Conservation (phyloP, 805 yeast species). For the Candida sonorensis region DNA sequence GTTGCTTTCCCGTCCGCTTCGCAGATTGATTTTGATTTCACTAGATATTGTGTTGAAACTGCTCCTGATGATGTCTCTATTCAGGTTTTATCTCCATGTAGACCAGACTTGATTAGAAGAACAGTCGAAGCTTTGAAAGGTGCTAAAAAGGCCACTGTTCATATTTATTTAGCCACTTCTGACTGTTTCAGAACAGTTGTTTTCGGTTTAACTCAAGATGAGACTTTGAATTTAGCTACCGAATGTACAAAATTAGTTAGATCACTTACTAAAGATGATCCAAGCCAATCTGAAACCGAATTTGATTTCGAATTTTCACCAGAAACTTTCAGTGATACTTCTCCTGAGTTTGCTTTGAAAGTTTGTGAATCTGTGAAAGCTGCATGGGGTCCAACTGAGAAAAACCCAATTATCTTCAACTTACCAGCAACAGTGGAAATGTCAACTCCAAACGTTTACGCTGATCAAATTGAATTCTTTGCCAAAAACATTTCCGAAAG, state of each 20-base stretch:
- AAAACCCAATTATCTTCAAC: conserved; percentile 69
- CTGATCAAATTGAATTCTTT: conserved; percentile 76
- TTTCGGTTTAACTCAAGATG: conserved; percentile 63
- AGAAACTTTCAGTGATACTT: conserved; percentile 71
- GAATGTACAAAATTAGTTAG: conserved; percentile 63
- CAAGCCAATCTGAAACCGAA: conserved; percentile 50
- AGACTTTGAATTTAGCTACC: conserved; percentile 61
- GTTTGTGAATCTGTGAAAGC: conserved; percentile 74
- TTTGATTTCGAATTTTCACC: conserved; percentile 77
- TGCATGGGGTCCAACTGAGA: conserved; percentile 75
- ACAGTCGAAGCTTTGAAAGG: conserved; percentile 70
- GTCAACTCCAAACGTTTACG: conserved; percentile 67
- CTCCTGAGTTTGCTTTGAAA: conserved; percentile 65
- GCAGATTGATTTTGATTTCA: conserved; percentile 76
- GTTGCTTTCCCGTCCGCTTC: conserved; percentile 79
- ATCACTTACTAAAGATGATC: conserved; percentile 70
- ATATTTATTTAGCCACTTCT: conserved; percentile 69
- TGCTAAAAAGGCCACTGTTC: conserved; percentile 66
- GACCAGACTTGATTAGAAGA: conserved; percentile 67
- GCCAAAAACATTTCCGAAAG: conserved; percentile 61
- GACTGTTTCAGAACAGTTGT: conserved; percentile 72
- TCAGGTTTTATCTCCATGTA: conserved; percentile 70
- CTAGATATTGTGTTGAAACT: conserved; percentile 70
- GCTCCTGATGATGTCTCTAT: conserved; percentile 71
- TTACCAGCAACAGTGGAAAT: conserved; percentile 80